Base-by-base conservation (phyloP, 2,329 filamentous ascomycete genomes). In the Diaporthe amygdali region DNA sequence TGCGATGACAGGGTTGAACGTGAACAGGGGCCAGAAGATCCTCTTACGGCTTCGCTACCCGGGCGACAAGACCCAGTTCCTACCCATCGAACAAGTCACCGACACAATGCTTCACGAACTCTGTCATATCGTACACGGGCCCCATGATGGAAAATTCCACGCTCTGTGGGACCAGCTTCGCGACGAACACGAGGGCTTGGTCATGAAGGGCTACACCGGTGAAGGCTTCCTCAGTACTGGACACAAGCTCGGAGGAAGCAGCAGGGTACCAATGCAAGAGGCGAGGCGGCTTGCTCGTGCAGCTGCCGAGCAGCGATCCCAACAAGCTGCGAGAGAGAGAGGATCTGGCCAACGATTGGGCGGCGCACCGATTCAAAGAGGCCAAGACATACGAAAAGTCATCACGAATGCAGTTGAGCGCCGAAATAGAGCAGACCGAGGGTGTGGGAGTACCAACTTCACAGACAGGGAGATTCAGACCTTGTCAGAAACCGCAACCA, bases 81-180 rank as follows among this genome's bases (percentile, higher is more conserved):
- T 97, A 25, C 91, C 93, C 1, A 83, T 95, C 70, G 94, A 98
- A 78, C 86, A 93, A 74, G 88, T 97, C 9, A 87, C 94, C 52
- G 95, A 98, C 80, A 98, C 96, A 0, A 93, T 98, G 91, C 89
- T 98, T 25, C 96, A 98, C 79, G 96, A 98, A 85, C 89, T 98
- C 3, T 92, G 90, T n/a, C 96, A 98, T 78, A 97, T 93, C 74
- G 89, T 94, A 14, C 91, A 92, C 80, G 94, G 94, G 0, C 93
- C 94, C 2, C 96, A 98, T 79, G 91, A 98, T 78, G 87, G 86
- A 56, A 88, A 92, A 44, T 98, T 98, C 78, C 91, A 97, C 75
- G 91, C 91, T 0, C 84, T 98, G 6, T 97, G 95, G 94, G 92
- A 97, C 76, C 92, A 97, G 78, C 88, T 98, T 5, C 91, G 96